Percentiles rank a stretch among this genome's conserved stretches.
phyloP scores from a whole-genome alignment of 2,329 filamentous ascomycete species.

The Colletotrichum tanaceti region DNA sequence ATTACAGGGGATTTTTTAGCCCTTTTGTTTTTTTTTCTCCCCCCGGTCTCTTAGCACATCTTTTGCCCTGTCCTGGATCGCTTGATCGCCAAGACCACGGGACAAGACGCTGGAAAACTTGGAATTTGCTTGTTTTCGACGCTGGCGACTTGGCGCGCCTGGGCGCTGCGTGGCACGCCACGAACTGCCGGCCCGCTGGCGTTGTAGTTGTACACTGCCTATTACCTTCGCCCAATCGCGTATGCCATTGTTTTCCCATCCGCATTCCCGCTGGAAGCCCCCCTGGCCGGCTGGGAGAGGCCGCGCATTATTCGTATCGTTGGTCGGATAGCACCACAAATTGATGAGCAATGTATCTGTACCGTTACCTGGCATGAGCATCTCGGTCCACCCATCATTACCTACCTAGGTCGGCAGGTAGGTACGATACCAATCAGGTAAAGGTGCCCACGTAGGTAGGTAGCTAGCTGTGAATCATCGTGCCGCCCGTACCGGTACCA shows the following conservation, averaged over 20 bases:
- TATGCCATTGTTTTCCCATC: slow-evolving; percentile 14
- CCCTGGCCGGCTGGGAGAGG: neutral
- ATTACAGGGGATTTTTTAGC: slow-evolving; percentile 8
- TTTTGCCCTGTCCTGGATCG: slow-evolving; percentile 33
- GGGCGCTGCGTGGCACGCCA: slow-evolving; percentile 29
- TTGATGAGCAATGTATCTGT: neutral
- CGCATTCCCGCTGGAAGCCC: neutral
- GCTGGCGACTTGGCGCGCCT: slow-evolving; percentile 37
- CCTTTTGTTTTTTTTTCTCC: neutral
- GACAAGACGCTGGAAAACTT: slow-evolving; percentile 40
- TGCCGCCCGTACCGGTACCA: slow-evolving; percentile 23
- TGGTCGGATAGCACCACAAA: neutral
- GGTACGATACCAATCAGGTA: too few species aligned
- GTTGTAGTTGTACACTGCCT: too few species aligned
- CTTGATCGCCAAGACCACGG: slow-evolving; percentile 40
- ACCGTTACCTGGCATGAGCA: neutral
- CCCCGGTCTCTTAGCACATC: slow-evolving; percentile 14
- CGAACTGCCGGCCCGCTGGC: slow-evolving; percentile 7
- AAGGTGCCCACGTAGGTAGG: too few species aligned
- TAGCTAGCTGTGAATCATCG: too few species aligned
- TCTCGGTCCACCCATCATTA: neutral
- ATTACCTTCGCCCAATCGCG: too few species aligned
- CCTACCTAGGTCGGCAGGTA: too few species aligned
- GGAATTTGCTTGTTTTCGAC: slow-evolving; percentile 40
- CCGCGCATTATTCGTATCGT: slow-evolving; percentile 4